Evolutionary conservation across 805 yeast genomes (phyloP), one percentile per base, ranked within the genome.

Genomic region (Babjeviella inositovora): DNA sequence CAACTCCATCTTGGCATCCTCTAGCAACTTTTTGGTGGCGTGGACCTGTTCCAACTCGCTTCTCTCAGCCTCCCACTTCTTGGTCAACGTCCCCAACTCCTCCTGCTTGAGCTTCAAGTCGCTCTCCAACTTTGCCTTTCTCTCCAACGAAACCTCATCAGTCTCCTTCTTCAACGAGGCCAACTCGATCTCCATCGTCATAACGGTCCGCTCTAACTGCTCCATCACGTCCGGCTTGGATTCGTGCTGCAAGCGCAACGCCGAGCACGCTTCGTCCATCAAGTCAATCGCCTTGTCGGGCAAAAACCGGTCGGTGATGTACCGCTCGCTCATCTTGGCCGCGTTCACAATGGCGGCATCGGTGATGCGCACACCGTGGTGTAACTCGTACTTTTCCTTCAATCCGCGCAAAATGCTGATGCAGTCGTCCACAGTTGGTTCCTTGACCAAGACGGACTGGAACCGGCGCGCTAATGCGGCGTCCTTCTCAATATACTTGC

Each of bases 241-340:
- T 50, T 87, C 98, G 44, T 90, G 97, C 47, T 87, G 98, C 28
- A 87, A 56, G 33, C 98, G 60, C 28, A 87, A 57, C 0, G 93
- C 93, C 4, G 96, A 90, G 52, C 97, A 85, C 0, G 97, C 96
- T 43, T 87, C 98, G 50, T 87, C 98, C 2, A 87, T 90, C 33
- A 87, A 62, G 47, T 87, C 98, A 33, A 87, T 87, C 11, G 97
- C 97, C 53, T 87, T 87, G 42, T 87, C 98, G 1, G 98, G 98
- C 18, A 87, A 53, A 38, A 71, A 84, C 26, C 97, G 53, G 44
- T 87, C 96, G 3, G 92, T 77, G 26, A 87, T 80, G 44, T 87
- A 87, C 32, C 98, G 62, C 41, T 82, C 80, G 22, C 92, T 71
- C 40, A 85, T 68, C 5, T 80, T 72, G 0, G 95, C 94, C 8